Evolutionary conservation across 2,329 filamentous ascomycete genomes (phyloP), one percentile per base, ranked within the genome.

Genomic region (Coniochaeta sp.): DNA sequence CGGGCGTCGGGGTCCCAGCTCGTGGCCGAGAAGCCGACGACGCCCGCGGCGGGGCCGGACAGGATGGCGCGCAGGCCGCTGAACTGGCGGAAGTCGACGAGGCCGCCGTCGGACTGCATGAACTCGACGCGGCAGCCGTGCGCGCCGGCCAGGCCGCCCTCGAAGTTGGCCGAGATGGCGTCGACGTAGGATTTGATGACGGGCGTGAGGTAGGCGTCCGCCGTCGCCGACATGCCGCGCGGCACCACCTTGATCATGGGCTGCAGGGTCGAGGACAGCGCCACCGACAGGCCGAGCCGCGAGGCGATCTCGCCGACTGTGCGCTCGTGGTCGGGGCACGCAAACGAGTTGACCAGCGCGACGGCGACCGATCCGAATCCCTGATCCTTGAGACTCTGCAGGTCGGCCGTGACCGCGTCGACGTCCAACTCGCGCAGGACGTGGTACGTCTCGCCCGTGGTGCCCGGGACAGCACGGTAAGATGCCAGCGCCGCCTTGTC

Each of bases 201-300:
- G 0, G 87, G 87, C 0, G 87, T 89, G 19, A 90, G 76, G 67
- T 90, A 90, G 19, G 87, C 87, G 73, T 89, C 87, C 14, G 86
- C 87, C 66, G 85, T 88, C 2, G 87, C 85, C 30, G 86, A 89
- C 1, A 86, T 89, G 9, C 85, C 85, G 68, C 87, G 75, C 5
- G 87, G 85, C 0, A 89, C 83, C 17, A 89, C 75, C 71, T 90
- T 89, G 71, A 89, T 89, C 86, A 89, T 89, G 4, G 86, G 86
- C 84, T 89, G 87, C 40, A 89, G 77, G 68, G 87, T 81, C 64
- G 88, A 85, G 58, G 84, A 88, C 42, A 89, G 73, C 63, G 84
- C 87, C 70, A 89, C 86, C 58, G 82, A 75, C 66, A 90, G 90
- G 1, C 87, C 87, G 62, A 89, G 83, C 19, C 88, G 82, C 60